Base-by-base conservation (phyloP, 805 yeast genomes). In the Ascoidea rubescens region DNA sequence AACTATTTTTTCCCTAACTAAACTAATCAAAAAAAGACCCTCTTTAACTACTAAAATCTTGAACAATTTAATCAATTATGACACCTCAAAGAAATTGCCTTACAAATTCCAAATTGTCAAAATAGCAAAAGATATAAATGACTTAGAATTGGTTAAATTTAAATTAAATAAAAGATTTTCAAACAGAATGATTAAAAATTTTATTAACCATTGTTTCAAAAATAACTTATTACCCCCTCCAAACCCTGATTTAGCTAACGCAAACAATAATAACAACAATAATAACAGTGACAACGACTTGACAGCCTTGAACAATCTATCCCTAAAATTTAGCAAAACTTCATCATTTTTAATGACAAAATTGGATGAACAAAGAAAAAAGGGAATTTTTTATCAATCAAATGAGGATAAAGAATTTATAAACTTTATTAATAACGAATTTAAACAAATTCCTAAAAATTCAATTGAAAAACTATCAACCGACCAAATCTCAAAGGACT, bases 1-100 rank as follows among this genome's bases (percentile, higher is more conserved):
- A 5, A 72, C 86, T 0, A 65, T 88, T 31, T 80, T 85, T 58
- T 80, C 82, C 50, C 67, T 84, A 21, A 71, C 84, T 5, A 71
- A 78, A 14, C 65, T 93, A 44, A 74, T 86, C 56, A 81, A 79
- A 58, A 71, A 79, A 37, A 78, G 96, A 59, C 83, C 87, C 50
- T 71, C 76, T 48, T 67, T 79, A 1, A 69, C 74, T 0, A 66
- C 67, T 33, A 77, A 77, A 52, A 78, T 90, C 10, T 67, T 87
- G 30, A 69, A 74, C 31, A 57, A 56, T 37, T 53, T 67, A 31
- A 64, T 67, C 50, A 51, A 64, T 51, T 68, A 67, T 57, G 73
- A 70, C 54, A 59, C 69, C 46, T 52, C 66, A 1, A 68, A 65
- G 58, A 63, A 66, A 57, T 58, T 64, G 47, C 6, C 45, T 31